Base-by-base conservation (phyloP, 2,329 filamentous ascomycete species). In the Chaetoscypha palmicola region DNA sequence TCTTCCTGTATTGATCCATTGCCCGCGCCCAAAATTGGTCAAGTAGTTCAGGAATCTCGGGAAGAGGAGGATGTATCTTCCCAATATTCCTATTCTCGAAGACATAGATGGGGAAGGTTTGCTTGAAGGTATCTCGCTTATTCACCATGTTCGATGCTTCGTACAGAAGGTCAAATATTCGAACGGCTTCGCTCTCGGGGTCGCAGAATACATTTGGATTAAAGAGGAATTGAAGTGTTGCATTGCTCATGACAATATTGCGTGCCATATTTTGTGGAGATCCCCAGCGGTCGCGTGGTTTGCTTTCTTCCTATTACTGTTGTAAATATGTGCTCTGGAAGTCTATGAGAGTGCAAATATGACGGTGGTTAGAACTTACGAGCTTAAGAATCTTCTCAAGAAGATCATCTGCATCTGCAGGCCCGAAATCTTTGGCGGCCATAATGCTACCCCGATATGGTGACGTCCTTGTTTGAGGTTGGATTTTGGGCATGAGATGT, bases 241-340 rank as follows among this genome's bases (percentile, higher is more conserved):
- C 21, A 14, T 34, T 23, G 38, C 14, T 22, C 38, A 41, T 34
- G 19, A 41, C n/a, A 12, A 41, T 22, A 14, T 23, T 41, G 17
- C 38, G 28, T 21, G 38, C 38, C n/a, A 41, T 32, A 19, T 34
- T 41, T 17, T 41, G 38, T 3, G 38, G 38, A 17, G 30, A 26
- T 16, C 38, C 38, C 30, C 30, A 33, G 19, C 38, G 38, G 21
- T 33, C 11, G 24, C 38, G 38, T 32, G 16, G 19, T 8, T 17
- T 12, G 5, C 11, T 4, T n/a, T 34, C 38, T 23, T 41, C 19
- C 28, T 41, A 9, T 19, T 4, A 5, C 4, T 20, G 20, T 16
- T 23, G 21, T 41, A 3, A 41, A 30, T 17, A 20, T n/a, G 10
- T 14, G 16, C 22, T 3, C n/a, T 16, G 11, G 12, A 26, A 11